Conservation (phyloP, 352 stramenopile species). For the Phytophthora citricola region DNA sequence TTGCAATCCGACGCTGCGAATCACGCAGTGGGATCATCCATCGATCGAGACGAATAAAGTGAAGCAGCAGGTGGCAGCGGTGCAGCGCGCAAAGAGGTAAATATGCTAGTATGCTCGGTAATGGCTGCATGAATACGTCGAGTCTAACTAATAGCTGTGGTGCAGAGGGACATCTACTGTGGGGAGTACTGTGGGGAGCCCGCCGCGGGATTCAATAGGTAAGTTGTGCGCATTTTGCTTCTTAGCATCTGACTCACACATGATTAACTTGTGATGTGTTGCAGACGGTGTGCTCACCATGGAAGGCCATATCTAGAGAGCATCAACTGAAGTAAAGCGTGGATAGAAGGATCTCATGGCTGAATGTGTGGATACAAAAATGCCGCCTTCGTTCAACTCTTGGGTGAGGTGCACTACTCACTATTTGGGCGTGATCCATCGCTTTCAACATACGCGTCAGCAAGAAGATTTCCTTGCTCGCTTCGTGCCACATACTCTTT, state of each 20-base stretch:
- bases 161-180: constrained; percentile 36
- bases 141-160: not conserved
- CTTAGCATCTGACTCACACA: not conserved
- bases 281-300: constrained; percentile 53
- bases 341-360: too few species aligned
- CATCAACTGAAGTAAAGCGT: not conserved
- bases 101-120: not conserved
- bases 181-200: constrained; percentile 22
- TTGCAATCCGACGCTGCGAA: constrained; percentile 72
- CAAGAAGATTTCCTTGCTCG: constrained; percentile 14
- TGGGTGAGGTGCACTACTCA: constrained; percentile 1
- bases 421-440: constrained; percentile 57
- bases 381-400: not conserved
- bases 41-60: constrained; percentile 65
- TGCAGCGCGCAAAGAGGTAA: constrained; percentile 48
- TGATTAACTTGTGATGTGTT: constrained; percentile 5
- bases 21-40: constrained; percentile 89
- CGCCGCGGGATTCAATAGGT: constrained; percentile 48
- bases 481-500: constrained; percentile 31
- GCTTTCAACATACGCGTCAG: constrained; percentile 47
- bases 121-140: not conserved
- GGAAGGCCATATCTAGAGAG: constrained; percentile 66
- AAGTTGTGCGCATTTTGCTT: constrained; percentile 5
- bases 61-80: constrained; percentile 60
- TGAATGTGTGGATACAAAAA: too few species aligned